These are phyloP conservation scores for Paramarasmius palmivorus DNA, from an alignment of 1,284 basidiomycete species.

Conservation along the genomic window DNA sequence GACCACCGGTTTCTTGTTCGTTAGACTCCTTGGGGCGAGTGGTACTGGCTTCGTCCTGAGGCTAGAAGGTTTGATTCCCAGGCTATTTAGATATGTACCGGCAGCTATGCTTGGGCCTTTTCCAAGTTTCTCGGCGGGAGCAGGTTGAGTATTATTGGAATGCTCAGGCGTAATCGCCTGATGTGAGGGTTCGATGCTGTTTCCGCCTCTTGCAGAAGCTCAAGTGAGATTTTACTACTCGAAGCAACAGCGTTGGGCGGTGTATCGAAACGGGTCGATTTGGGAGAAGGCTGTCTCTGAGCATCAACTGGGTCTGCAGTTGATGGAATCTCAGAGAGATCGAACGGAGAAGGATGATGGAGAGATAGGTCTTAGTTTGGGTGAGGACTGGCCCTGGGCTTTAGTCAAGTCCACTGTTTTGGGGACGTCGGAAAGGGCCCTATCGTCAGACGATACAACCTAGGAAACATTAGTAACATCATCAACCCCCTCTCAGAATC, in stretches of 20 bases:
- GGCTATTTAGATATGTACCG: constrained; percentile 6
- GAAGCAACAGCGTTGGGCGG: constrained; percentile 14
- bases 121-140: not conserved
- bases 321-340: no score
- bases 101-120: not conserved
- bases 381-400: not conserved
- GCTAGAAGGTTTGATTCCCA: constrained; percentile 49
- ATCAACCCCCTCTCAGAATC: not conserved
- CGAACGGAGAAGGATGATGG: constrained; percentile 6
- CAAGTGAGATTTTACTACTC: constrained; percentile 11
- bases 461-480: no score
- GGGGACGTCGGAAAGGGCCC: no score
- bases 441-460: no score
- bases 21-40: constrained; percentile 11
- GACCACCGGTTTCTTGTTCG: constrained; percentile 27
- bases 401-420: not conserved
- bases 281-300: not conserved
- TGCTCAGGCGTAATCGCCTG: not conserved
- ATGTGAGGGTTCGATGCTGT: not conserved
- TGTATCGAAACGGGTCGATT: not conserved
- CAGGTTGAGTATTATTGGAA: not conserved
- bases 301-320: not conserved
- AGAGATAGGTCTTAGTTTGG: not conserved
- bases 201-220: not conserved
- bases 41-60: constrained; percentile 6